These are phyloP conservation scores for Camellia lanceoleosa DNA, from an alignment of 148 eudicot species.

Conservation along the genomic window DNA sequence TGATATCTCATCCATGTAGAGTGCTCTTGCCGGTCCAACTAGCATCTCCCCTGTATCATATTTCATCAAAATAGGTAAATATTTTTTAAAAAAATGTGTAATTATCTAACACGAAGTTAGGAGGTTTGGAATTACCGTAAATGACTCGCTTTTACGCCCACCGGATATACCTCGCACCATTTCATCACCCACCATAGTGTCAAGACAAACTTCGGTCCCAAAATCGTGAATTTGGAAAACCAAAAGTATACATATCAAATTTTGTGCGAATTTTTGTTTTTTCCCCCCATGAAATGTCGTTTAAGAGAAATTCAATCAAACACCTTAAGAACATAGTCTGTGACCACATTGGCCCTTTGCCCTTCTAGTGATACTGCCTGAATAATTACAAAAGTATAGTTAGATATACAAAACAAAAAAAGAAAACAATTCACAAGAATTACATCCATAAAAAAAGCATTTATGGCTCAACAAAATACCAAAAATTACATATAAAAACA, in stretches of 20 bases:
- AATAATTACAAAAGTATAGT: background rate
- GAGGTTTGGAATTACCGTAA: slow-evolving; percentile 18
- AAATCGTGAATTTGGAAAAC: slow-evolving; percentile 36
- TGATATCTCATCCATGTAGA: slow-evolving; percentile 93
- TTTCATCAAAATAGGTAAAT: background rate
- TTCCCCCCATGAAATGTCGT: too few species aligned
- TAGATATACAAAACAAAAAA: too few species aligned
- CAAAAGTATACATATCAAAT: background rate
- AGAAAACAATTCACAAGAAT: background rate
- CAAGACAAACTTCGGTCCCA: slow-evolving; percentile 89
- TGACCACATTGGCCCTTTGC: slow-evolving; percentile 69
- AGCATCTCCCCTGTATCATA: slow-evolving; percentile 71
- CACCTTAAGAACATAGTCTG: slow-evolving; percentile 82
- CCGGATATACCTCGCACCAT: slow-evolving; percentile 90
- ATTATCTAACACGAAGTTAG: too few species aligned
- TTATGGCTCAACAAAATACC: background rate
- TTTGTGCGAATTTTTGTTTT: background rate
- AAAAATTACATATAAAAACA: too few species aligned
- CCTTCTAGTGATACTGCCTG: slow-evolving; percentile 77
- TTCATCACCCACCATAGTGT: slow-evolving; percentile 77
- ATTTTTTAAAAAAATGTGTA: too few species aligned
- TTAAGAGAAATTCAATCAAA: too few species aligned
- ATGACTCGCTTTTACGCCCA: slow-evolving; percentile 72
- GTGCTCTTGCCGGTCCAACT: slow-evolving; percentile 85
- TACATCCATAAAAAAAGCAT: background rate